Evolutionary conservation across 1,139 yeast genomes (phyloP), one percentile per base, ranked within the genome.

Genomic region (Schwanniomyces etchellsii): DNA sequence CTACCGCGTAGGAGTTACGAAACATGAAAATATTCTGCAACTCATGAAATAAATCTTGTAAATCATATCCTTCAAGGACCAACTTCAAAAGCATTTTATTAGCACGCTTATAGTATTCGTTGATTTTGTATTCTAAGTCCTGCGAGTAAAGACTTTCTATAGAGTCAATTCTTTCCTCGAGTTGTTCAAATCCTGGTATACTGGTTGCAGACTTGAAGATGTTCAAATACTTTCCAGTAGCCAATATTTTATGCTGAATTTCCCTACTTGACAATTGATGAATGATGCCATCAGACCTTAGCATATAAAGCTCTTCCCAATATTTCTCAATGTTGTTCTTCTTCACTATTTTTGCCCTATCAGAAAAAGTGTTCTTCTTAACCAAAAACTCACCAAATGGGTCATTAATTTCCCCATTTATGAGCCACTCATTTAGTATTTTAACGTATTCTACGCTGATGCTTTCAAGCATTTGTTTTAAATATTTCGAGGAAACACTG

Each of bases 141-240:
- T 74, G 66, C 20, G 82, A 79, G 32, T 74, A 79, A 28, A 86
- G 59, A 28, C 52, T 58, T 9, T 50, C 57, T 25, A 61, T 57
- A 2, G 57, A 57, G 20, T 36, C 42, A 14, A 57, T 45, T 15
- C 34, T 33, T 29, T 64, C 68, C 27, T 54, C 47, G 6, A 62
- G 45, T 12, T 33, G 34, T 11, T 52, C 52, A 28, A 64, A 57
- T 33, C 60, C 54, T 25, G 60, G 59, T 7, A 62, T 37, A 1
- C 77, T 76, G 7, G 64, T 58, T 40, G 85, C 77, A 33, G 67
- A 77, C 35, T 77, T 70, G 34, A 83, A 70, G 4, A 91, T 80
- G 43, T 85, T 84, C 35, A 89, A 59, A 43, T 81, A 81, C 51
- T 86, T 88, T 2, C 99, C 99, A 0, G 96, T 86, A 31, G 78